Evolutionary conservation across 768 basidiomycete species (phyloP).

Genomic region (Krasilnikovozyma curviuscula): DNA sequence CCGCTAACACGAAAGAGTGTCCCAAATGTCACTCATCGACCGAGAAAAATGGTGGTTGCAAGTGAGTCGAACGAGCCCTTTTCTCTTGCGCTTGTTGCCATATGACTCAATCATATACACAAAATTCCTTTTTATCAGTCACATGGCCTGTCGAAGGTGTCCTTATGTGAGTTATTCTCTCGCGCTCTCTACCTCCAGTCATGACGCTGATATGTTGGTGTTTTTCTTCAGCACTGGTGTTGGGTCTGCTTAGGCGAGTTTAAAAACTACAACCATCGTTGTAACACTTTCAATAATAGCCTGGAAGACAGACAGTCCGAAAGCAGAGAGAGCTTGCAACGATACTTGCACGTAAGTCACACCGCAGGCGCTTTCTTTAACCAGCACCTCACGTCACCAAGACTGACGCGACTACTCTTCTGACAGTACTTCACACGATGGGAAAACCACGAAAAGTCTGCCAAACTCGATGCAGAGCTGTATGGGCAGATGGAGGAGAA

Average conservation of each 20-base stretch:
- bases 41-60: constrained; percentile 99
- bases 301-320: constrained; percentile 85
- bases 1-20: constrained; percentile 98
- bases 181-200: constrained; percentile 1
- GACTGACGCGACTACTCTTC: too few species aligned
- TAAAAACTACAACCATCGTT: constrained; percentile 87
- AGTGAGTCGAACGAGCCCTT: constrained; percentile 40
- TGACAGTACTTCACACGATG: constrained; percentile 89
- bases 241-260: constrained; percentile 99
- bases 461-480: constrained; percentile 75
- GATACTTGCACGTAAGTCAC: constrained; percentile 79
- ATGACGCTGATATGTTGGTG: too few species aligned
- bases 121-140: constrained; percentile 34
- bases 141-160: constrained; percentile 99
- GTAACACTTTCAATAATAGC: constrained; percentile 94
- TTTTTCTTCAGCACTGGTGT: constrained; percentile 62
- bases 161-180: constrained; percentile 34
- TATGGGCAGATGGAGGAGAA: constrained; percentile 95
- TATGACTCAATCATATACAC: neutral
- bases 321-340: constrained; percentile 73
- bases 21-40: constrained; percentile 87
- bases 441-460: constrained; percentile 97
- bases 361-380: neutral
- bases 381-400: too few species aligned
- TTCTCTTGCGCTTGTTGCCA: constrained; percentile 1